Conservation (phyloP, 2,329 filamentous ascomycete genomes). For the Fusarium oxysporum region DNA sequence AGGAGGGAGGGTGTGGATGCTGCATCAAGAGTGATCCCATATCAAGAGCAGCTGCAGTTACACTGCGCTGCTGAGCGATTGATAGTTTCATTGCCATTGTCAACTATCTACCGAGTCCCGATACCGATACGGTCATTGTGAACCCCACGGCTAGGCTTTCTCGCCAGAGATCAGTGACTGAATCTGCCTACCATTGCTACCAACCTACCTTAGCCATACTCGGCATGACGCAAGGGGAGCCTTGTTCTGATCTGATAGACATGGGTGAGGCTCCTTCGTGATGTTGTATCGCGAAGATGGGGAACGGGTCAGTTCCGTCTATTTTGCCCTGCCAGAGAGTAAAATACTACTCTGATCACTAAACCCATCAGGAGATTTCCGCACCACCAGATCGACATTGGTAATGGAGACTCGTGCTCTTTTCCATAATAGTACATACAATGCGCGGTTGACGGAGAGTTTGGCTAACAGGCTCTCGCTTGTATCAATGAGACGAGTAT, state of each 20-base stretch:
- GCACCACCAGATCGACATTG: conserved; percentile 35
- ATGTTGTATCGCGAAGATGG: conserved; percentile 18
- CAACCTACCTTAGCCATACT: conserved; percentile 7
- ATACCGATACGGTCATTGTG: conserved; percentile 8
- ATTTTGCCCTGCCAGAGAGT: conserved; percentile 25
- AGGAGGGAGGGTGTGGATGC: conserved; percentile 32
- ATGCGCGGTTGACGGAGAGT: background rate
- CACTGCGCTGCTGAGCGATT: background rate
- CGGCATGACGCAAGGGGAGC: conserved; percentile 44
- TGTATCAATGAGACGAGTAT: conserved; percentile 20
- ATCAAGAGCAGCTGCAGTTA: conserved; percentile 2
- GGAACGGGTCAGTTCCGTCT: conserved; percentile 39
- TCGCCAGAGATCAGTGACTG: conserved; percentile 7
- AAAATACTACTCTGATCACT: background rate
- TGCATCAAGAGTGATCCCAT: conserved; percentile 38
- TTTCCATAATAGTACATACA: background rate
- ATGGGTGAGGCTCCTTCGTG: conserved; percentile 17
- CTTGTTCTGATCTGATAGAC: conserved; percentile 23
- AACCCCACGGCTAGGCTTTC: conserved; percentile 46
- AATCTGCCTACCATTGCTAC: conserved; percentile 32
- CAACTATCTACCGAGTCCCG: conserved; percentile 12
- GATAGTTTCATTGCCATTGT: background rate
- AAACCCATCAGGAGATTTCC: conserved; percentile 25
- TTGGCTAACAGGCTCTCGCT: conserved; percentile 11
- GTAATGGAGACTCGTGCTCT: conserved; percentile 30